Evolutionary conservation across 768 basidiomycete species (phyloP), one percentile per base, ranked within the genome.

Genomic region (Lactarius indigo): DNA sequence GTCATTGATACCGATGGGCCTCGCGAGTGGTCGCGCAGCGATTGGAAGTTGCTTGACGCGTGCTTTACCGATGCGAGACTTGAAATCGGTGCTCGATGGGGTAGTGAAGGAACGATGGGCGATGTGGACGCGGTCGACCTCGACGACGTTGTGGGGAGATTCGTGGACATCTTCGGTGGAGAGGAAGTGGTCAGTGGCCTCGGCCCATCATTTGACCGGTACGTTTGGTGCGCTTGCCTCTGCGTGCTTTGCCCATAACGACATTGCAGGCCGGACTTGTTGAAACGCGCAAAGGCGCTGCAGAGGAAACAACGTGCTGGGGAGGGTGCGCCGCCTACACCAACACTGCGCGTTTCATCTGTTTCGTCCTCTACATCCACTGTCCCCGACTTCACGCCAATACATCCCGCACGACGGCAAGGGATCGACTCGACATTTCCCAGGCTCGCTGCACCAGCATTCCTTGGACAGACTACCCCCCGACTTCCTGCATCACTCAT

Each of bases 41-140:
- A 93, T 60, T 95, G 92, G 92, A 92, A 89, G 74, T 73, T 80
- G 57, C 79, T 95, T 58, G 92, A 94, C 75, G 84, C 84, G 28
- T 91, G 90, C 72, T 88, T 93, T 68, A 88, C 89, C 13, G 88
- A 90, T 61, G 86, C 88, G 73, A 79, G 89, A 37, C 75, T 89
- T 17, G 80, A 81, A 3, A 70, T 84, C 56, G 85, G 80, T 2
- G 75, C 69, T 70, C 73, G 65, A 44, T 71, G 59, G 65, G 69
- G 75, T 31, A 57, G 73, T 2, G 58, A 70, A 52, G 77, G 79
- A 44, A 74, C 74, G 10, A 69, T 89, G 55, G 88, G 81, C 0
- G 77, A 83, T 52, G 84, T 83, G 10, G 84, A 85, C 50, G 76
- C 78, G 7, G 80, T 92, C 13, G 76, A 78, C 2, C 74, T 84